phyloP scores from a whole-genome alignment of 495 filamentous ascomycete species.

The Neurospora sp. region DNA sequence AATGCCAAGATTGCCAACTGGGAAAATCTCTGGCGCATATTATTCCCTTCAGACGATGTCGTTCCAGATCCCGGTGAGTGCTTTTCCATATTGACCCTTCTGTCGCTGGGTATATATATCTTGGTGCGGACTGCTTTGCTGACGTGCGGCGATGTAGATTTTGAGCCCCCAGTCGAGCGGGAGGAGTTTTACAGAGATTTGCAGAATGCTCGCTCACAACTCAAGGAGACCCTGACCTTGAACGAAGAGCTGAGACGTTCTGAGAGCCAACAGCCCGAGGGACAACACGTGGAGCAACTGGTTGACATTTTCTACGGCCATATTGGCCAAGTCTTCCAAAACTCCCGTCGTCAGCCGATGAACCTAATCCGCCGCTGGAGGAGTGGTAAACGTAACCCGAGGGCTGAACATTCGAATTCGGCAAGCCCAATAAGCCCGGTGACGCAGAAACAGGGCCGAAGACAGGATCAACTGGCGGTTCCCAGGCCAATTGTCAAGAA shows the following conservation, averaged over 20 bases:
- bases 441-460: background rate
- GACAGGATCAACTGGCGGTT: background rate
- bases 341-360: background rate
- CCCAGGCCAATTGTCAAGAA: background rate
- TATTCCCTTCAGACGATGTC: conserved; percentile 12
- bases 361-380: background rate
- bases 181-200: conserved; percentile 21
- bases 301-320: conserved; percentile 1
- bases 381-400: background rate
- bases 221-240: background rate
- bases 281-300: background rate
- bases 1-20: conserved; percentile 19
- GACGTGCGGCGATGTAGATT: conserved; percentile 3
- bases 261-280: background rate
- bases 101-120: background rate
- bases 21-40: conserved; percentile 14
- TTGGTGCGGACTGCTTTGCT: background rate
- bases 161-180: conserved; percentile 20
- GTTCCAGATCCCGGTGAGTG: conserved; percentile 11
- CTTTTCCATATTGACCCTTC: background rate
- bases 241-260: background rate
- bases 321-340: conserved; percentile 3
- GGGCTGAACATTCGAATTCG: background rate
- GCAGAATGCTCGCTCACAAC: background rate
- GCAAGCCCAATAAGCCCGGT: background rate